Percentiles rank a stretch among this genome's conserved stretches.
phyloP scores from a whole-genome alignment of 441 rosid genomes.

The Hura crepitans region DNA sequence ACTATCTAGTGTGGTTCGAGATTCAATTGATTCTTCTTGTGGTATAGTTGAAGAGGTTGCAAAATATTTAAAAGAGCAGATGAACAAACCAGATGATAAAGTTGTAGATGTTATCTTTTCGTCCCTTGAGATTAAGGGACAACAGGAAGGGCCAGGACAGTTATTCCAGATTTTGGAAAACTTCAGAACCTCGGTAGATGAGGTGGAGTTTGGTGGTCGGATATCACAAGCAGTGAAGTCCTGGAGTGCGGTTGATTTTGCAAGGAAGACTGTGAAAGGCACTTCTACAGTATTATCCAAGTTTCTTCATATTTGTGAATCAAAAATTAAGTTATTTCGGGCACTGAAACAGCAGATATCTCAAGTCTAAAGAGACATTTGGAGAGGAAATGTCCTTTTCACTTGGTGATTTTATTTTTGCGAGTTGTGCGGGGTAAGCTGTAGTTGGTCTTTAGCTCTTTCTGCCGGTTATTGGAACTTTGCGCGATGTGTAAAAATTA shows the following conservation, averaged over 20 bases:
- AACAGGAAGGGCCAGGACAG: conserved; percentile 61
- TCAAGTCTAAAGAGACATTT: conserved; percentile 35
- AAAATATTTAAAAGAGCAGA: conserved; percentile 44
- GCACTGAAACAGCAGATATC: conserved; percentile 57
- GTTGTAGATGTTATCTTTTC: conserved; percentile 45
- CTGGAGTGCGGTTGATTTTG: conserved; percentile 61
- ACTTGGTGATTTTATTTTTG: not conserved
- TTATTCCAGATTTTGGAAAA: conserved; percentile 53
- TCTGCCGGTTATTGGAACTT: not conserved
- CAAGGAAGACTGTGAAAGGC: conserved; percentile 51
- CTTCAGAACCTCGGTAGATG: conserved; percentile 36
- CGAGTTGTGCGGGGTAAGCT: not conserved
- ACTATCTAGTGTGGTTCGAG: conserved; percentile 38
- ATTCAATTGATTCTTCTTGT: conserved; percentile 44
- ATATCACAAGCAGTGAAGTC: conserved; percentile 53
- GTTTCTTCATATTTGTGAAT: conserved; percentile 58
- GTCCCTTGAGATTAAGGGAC: conserved; percentile 39
- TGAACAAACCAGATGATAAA: conserved; percentile 51
- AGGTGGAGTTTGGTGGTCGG: conserved; percentile 51
- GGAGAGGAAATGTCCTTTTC: not conserved
- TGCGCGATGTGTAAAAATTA: not conserved
- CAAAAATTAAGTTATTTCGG: conserved; percentile 52
- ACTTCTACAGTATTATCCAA: conserved; percentile 40
- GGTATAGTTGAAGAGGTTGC: conserved; percentile 50
- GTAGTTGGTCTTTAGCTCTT: too few species aligned